Conservation (phyloP, 305 asterid genomes). For the Fraxinus velutina region DNA sequence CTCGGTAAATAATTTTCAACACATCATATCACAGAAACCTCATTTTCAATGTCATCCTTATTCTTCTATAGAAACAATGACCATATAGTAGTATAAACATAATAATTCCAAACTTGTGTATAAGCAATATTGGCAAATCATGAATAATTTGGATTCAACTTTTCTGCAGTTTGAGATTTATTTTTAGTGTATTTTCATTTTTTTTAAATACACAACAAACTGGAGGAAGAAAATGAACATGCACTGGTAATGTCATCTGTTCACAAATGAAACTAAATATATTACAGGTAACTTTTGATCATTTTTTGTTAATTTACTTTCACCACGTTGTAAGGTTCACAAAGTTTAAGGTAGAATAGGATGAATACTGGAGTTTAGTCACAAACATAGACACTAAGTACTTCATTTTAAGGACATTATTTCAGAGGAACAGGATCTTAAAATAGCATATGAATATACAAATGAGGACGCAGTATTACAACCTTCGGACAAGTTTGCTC, state of each 20-base stretch:
- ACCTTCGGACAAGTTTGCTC: constrained; percentile 89
- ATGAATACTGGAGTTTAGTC: not conserved
- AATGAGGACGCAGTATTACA: constrained; percentile 23
- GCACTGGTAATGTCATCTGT: not conserved
- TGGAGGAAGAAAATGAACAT: not conserved
- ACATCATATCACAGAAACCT: not conserved
- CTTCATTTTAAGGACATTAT: constrained; percentile 9
- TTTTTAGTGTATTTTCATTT: not conserved
- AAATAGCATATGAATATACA: constrained; percentile 9
- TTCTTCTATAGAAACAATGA: not conserved
- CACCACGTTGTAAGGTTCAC: not conserved
- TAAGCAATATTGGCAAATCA: not conserved
- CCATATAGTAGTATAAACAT: not conserved
- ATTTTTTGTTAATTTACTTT: not conserved
- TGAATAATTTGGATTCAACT: not conserved
- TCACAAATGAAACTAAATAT: not conserved
- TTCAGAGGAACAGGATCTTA: constrained; percentile 1
- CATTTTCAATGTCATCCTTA: not conserved
- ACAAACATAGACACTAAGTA: not conserved
- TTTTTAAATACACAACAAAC: not conserved
- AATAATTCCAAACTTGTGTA: not conserved
- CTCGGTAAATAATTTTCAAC: not conserved
- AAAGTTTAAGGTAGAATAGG: not conserved
- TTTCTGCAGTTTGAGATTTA: not conserved
- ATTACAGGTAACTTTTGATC: not conserved